Percentiles rank a stretch among this genome's conserved stretches.
Conservation (phyloP, 1,284 basidiomycete genomes). For the Cutaneotrichosporon dermatis region DNA sequence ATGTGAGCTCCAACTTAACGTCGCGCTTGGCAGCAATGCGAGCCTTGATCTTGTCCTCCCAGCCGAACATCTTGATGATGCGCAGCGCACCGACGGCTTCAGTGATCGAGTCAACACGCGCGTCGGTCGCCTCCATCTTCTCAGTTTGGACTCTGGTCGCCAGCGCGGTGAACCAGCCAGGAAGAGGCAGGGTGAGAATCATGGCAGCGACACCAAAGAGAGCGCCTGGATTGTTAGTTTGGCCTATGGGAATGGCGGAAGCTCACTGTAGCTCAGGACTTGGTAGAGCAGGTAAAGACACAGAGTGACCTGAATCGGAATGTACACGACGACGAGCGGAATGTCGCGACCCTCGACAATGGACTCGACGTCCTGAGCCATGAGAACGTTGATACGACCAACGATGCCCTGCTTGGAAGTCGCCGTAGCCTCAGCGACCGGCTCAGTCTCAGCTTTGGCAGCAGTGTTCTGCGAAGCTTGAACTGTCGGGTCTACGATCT, state of each 20-base stretch:
- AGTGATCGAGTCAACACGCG: conserved; percentile 54
- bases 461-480: not conserved
- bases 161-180: conserved; percentile 46
- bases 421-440: not conserved
- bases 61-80: conserved; percentile 67
- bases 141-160: conserved; percentile 36
- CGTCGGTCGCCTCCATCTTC: conserved; percentile 52
- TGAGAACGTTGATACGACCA: conserved; percentile 60
- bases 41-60: conserved; percentile 58
- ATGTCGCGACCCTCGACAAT: conserved; percentile 46
- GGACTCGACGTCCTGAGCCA: conserved; percentile 47
- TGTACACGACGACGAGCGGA: conserved; percentile 40
- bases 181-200: conserved; percentile 54
- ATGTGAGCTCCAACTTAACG: conserved; percentile 54
- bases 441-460: not conserved
- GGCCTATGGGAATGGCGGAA: conserved; percentile 28
- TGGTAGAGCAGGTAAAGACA: conserved; percentile 40
- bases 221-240: conserved; percentile 42
- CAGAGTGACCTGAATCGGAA: conserved; percentile 41
- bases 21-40: conserved; percentile 56
- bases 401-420: conserved; percentile 48
- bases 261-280: conserved; percentile 46
- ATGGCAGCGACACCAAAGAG: conserved; percentile 59
- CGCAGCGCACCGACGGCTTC: conserved; percentile 49
- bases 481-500: not conserved